A percentile compares a stretch with the other conserved stretches of the same genome.
Evolutionary conservation across 2,329 filamentous ascomycete genomes (phyloP).

Genomic region (Penicillium sp.): DNA sequence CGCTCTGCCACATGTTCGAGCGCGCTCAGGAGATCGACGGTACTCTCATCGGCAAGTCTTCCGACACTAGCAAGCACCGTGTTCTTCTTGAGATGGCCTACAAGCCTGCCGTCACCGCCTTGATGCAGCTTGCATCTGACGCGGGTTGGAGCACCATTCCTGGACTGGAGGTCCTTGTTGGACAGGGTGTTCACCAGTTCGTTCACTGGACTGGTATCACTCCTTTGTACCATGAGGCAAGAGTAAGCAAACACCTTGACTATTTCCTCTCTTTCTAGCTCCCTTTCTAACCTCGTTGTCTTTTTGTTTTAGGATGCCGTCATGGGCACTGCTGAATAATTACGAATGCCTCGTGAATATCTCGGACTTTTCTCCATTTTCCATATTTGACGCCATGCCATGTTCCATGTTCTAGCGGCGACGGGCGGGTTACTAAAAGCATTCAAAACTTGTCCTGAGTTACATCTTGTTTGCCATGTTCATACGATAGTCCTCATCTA

Average conservation of each 20-base stretch:
- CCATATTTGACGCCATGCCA: conserved; percentile 1
- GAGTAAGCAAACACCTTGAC: conserved; percentile 37
- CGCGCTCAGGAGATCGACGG: conserved; percentile 42
- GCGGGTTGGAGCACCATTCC: conserved; percentile 74
- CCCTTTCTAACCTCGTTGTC: conserved; percentile 1
- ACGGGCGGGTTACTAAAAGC: not conserved
- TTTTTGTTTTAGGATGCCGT: conserved; percentile 21
- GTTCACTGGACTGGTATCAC: conserved; percentile 20
- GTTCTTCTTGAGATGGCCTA: conserved; percentile 94
- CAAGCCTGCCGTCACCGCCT: conserved; percentile 69
- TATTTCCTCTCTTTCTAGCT: not conserved
- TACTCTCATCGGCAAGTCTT: conserved; percentile 27
- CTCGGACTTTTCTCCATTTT: not conserved
- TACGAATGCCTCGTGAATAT: conserved; percentile 6
- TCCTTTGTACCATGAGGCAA: conserved; percentile 54
- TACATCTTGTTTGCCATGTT: not conserved
- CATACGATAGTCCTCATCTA: not conserved
- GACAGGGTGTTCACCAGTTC: conserved; percentile 68
- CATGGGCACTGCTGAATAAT: conserved; percentile 15
- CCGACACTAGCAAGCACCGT: conserved; percentile 37
- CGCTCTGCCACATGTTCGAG: conserved; percentile 50
- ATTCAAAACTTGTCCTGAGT: not conserved
- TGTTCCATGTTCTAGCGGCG: not conserved
- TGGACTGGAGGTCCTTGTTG: conserved; percentile 78
- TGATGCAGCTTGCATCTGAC: conserved; percentile 74